Conservation (phyloP, 768 basidiomycete species). For the Xerocomellus chrysenteron region DNA sequence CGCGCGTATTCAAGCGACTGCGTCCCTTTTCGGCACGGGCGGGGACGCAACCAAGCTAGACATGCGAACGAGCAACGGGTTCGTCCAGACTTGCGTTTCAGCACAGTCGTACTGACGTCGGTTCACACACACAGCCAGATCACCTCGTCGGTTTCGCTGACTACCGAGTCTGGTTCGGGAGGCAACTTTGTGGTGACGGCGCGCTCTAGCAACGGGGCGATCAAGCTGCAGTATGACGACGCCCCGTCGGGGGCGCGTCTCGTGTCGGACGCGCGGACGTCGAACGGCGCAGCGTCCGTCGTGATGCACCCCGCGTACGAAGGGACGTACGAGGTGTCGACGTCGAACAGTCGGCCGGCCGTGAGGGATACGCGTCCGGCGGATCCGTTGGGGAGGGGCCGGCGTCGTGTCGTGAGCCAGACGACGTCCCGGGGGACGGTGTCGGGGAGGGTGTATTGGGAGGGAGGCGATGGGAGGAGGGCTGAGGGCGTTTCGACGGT, state of each 20-base stretch:
- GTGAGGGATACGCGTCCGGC: conserved; percentile 10
- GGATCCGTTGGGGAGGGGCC: conserved; percentile 34
- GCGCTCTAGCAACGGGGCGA: conserved; percentile 34
- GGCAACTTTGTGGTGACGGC: conserved; percentile 34
- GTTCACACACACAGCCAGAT: conserved; percentile 9
- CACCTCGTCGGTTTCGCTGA: conserved; percentile 26
- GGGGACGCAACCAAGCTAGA: conserved; percentile 3
- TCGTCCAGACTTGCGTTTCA: neutral
- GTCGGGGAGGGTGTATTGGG: conserved; percentile 23
- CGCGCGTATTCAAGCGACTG: conserved; percentile 29
- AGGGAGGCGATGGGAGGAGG: neutral
- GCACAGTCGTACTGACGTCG: neutral
- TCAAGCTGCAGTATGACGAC: conserved; percentile 29
- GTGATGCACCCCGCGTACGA: conserved; percentile 39
- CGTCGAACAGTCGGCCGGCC: conserved; percentile 19
- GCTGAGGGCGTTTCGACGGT: conserved; percentile 5
- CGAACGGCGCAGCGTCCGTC: conserved; percentile 31
- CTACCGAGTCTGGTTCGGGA: conserved; percentile 21
- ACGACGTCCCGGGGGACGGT: neutral
- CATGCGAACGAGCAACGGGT: conserved; percentile 26
- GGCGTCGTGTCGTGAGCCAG: conserved; percentile 26
- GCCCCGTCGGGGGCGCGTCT: conserved; percentile 34
- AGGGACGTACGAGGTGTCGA: conserved; percentile 35
- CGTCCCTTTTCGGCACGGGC: conserved; percentile 20
- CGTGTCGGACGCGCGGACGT: conserved; percentile 31